phyloP scores from a whole-genome alignment of 208 protist genomes.

The Trypanosoma theileri region DNA sequence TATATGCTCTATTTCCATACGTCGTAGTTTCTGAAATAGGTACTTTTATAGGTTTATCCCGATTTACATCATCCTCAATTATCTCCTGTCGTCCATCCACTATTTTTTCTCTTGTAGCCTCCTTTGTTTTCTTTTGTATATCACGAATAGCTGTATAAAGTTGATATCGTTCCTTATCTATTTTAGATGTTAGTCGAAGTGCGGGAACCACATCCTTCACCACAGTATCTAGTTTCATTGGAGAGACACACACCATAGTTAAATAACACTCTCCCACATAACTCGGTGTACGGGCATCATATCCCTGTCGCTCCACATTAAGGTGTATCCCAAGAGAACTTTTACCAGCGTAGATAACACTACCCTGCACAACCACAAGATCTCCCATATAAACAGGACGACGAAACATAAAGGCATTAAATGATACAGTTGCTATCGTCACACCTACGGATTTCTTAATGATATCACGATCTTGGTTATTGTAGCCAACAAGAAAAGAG shows the following conservation, averaged over 20 bases:
- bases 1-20: constrained; percentile 30
- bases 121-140: constrained; percentile 12
- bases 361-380: constrained; percentile 34
- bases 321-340: constrained; percentile 46
- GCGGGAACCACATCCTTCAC: constrained; percentile 23
- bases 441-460: neutral
- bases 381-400: constrained; percentile 53
- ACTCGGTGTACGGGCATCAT: constrained; percentile 24
- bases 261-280: constrained; percentile 40
- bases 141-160: constrained; percentile 27
- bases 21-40: constrained; percentile 22
- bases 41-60: constrained; percentile 28
- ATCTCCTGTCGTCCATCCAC: constrained; percentile 6
- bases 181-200: constrained; percentile 20
- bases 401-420: constrained; percentile 53
- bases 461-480: neutral
- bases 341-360: constrained; percentile 35
- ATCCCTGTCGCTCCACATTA: constrained; percentile 36
- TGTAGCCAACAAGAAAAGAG: constrained; percentile 22
- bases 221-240: neutral
- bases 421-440: constrained; percentile 46
- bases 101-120: neutral
- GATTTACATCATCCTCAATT: constrained; percentile 40
- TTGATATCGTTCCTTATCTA: constrained; percentile 28
- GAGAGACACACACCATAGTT: constrained; percentile 29